Evolutionary conservation across 2,329 filamentous ascomycete genomes (phyloP), one percentile per base, ranked within the genome.

Genomic region (Cytospora piceae): DNA sequence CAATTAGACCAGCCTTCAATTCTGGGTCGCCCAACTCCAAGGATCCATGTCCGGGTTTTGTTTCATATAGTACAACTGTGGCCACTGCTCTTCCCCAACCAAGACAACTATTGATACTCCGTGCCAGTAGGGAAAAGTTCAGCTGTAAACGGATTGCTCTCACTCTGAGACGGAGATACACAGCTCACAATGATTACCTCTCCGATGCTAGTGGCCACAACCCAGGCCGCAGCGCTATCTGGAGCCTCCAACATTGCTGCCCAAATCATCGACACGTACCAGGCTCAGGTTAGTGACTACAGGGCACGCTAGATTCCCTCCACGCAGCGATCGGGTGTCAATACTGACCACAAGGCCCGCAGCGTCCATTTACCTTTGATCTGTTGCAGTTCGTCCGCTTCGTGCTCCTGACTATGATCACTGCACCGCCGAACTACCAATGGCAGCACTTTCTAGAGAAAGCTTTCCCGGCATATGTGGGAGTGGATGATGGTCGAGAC

Each of bases 391-490:
- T 87, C 73, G 79, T 77, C 37, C 79, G 82, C 69, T 88, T 87
- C 74, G 79, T 85, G 49, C 76, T 81, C 46, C 79, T 84, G 61
- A 79, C 83, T 3, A 73, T 87, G 63, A 74, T 87, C 52, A 82
- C 82, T 5, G 80, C 84, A 1, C 85, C 85, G 8, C 81, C 85
- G 59, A 86, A 85, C 68, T 87, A 84, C 70, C 74, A 83, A 63
- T 88, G 85, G 85, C 84, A 87, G 70, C 79, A 82, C 63, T 79
- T 79, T 34, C 79, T 87, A 34, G 85, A 87, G 73, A 76, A 77
- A 27, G 78, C 73, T 12, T 85, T 86, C 63, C 85, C 85, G 0
- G 83, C 82, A 0, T 79, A 80, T 68, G 74, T 52, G 31, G 37
- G 24, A 14, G 22, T 71, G 20, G 58, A 32, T 17, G 34, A 49